Base-by-base conservation (phyloP, 2,329 filamentous ascomycete genomes). In the Colletotrichum incanum region DNA sequence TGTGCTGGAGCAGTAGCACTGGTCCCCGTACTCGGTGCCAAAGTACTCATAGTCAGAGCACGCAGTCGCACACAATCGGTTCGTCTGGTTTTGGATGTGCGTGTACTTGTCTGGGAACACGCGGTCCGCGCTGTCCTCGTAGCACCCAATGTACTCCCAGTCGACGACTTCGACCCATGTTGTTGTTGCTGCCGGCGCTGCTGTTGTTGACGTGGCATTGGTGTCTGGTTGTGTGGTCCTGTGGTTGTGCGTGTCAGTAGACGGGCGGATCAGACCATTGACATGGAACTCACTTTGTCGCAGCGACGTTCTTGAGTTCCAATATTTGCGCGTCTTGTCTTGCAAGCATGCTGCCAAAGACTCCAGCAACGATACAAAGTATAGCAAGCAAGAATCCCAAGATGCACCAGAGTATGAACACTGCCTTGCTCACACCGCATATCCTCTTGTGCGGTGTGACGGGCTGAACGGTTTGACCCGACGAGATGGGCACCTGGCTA, bases 1-100 rank as follows among this genome's bases (percentile, higher is more conserved):
- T 14, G 64, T 71, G n/a, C 47, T 49, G 2, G 56, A 71, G 43
- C 49, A 67, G 31, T 62, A 71, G 18, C 68, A 67, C n/a, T 62
- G 63, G 20, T 71, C 56, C 23, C 63, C 41, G 26, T 49, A 62
- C 41, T 71, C 47, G 34, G 68, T 67, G 6, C 63, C 68, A 41
- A 67, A 71, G 49, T 58, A 71, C 55, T 56, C 55, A 23, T 47
- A 58, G 0, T 39, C 39, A 8, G 26, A 41, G 26, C 63, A 71
- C 16, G 49, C 55, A 1, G 20, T 4, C 18, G 68, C 68, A 45
- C 68, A 67, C 1, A 67, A 23, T 37, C 39, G 47, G 34, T 67
- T 71, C 16, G 55, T 62, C 50, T 55, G 39, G 5, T 56, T 49
- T 4, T 56, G 18, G 41, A 62, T 71, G 16, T 8, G 6, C 49